A percentile compares a stretch with the other conserved stretches of the same genome.
Evolutionary conservation across 768 basidiomycete species (phyloP).

Genomic region (Dioszegia crocea): DNA sequence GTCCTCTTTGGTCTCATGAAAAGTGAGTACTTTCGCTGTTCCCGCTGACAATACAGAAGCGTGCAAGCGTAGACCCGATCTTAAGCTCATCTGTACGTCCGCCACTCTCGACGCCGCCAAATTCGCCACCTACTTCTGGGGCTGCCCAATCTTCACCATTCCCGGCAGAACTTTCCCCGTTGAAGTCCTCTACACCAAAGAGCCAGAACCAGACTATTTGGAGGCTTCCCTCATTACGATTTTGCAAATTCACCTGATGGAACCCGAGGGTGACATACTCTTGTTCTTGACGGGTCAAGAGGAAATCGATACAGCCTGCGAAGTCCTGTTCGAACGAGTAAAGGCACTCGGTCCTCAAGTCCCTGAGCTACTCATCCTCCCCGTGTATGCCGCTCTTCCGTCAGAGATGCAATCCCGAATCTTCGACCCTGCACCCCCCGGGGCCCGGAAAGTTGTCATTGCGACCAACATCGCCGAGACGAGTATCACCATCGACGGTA

Average conservation of each 20-base stretch:
- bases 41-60: constrained; percentile 62
- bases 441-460: constrained; percentile 97
- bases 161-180: constrained; percentile 99
- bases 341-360: constrained; percentile 98
- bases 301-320: constrained; percentile 96
- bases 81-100: constrained; percentile 96
- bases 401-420: constrained; percentile 97
- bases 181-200: constrained; percentile 96
- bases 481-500: constrained; percentile 93
- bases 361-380: constrained; percentile 91
- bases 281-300: constrained; percentile 98
- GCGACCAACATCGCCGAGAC: constrained; percentile 99
- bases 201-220: constrained; percentile 94
- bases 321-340: constrained; percentile 97
- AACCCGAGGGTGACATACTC: constrained; percentile 92
- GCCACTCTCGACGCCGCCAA: constrained; percentile 99
- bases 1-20: constrained; percentile 94
- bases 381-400: constrained; percentile 95
- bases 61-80: constrained; percentile 85
- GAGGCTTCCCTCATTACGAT: constrained; percentile 97
- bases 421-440: constrained; percentile 95
- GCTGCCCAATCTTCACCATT: constrained; percentile 98
- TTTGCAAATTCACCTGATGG: constrained; percentile 98
- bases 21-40: constrained; percentile 54
- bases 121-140: constrained; percentile 98